Evolutionary conservation across 2,329 filamentous ascomycete genomes (phyloP), one percentile per base, ranked within the genome.

Genomic region (Fusarium torulosum): DNA sequence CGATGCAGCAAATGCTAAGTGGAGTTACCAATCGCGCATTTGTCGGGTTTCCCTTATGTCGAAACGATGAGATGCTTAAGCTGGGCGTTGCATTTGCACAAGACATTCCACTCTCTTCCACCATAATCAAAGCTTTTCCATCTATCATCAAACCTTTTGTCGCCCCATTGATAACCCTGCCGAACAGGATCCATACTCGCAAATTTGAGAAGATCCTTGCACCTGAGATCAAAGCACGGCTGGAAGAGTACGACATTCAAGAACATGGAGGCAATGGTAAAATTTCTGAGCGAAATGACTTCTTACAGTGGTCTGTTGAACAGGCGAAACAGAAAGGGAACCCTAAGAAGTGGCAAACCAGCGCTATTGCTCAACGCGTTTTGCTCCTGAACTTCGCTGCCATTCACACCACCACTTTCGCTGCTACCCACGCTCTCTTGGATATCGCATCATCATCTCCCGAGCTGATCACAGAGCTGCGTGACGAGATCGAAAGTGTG

Each of bases 391-490:
- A 61, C 19, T 61, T 61, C 17, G 58, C 58, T 1, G 40, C 58
- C 2, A 61, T 61, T 7, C 58, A 61, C 8, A 61, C 58, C 0
- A 61, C 58, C 4, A 61, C 58, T 0, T 61, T 61, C 25, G 46
- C 58, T 4, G 27, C 60, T 0, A 61, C 58, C 0, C 58, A 61
- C 3, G 40, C 33, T 20, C 58, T 61, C 11, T 41, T 61, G 2
- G 58, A 61, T 7, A 54, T 61, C 4, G 58, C 46, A 2, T 17
- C 55, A 0, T 53, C 46, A 6, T 31, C 58, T 10, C 56, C 46
- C 1, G 35, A 25, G 4, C 45, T 61, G 6, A 14, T 61, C 4
- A 11, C 10, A 1, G 58, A 61, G 15, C 11, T 61, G 7, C 58
- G 56, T 5, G 46, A 42, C 0, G 58, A 61, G 8, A n/a, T 37